Percentiles rank a stretch among this genome's conserved stretches.
These are phyloP conservation scores for Trichaptum fuscoviolaceum DNA, from an alignment of 768 basidiomycete genomes.

Conservation along the genomic window DNA sequence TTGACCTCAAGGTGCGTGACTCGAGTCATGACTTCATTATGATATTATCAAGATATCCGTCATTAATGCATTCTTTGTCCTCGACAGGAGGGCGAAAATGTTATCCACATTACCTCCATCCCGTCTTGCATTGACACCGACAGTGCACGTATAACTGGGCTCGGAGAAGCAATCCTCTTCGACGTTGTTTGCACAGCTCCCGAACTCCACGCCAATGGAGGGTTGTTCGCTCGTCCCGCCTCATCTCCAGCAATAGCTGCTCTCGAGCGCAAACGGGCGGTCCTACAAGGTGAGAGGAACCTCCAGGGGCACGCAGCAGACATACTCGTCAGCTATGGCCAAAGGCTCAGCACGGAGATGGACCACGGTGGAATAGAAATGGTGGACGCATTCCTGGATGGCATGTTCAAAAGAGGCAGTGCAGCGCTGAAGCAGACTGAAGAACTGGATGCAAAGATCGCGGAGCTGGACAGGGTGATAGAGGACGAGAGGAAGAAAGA, in stretches of 20 bases:
- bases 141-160: slow-evolving; percentile 48
- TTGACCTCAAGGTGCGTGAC: slow-evolving; percentile 41
- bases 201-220: neutral
- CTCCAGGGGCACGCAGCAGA: slow-evolving; percentile 37
- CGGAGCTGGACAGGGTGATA: slow-evolving; percentile 35
- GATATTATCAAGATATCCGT: too few species aligned
- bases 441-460: slow-evolving; percentile 36
- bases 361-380: slow-evolving; percentile 25
- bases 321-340: slow-evolving; percentile 39
- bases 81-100: slow-evolving; percentile 46
- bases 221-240: slow-evolving; percentile 5
- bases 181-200: slow-evolving; percentile 47
- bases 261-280: slow-evolving; percentile 30
- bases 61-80: neutral
- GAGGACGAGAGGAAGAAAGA: slow-evolving; percentile 31
- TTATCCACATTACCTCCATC: slow-evolving; percentile 43
- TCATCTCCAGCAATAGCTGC: slow-evolving; percentile 15
- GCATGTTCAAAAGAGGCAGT: slow-evolving; percentile 34
- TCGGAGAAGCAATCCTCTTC: slow-evolving; percentile 43
- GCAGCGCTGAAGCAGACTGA: slow-evolving; percentile 30
- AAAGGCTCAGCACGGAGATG: slow-evolving; percentile 38
- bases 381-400: slow-evolving; percentile 38
- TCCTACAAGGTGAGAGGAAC: slow-evolving; percentile 32
- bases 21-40: too few species aligned
- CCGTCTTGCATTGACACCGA: slow-evolving; percentile 46